phyloP scores from a whole-genome alignment of 306 rosid genomes.

The Senna siamea region DNA sequence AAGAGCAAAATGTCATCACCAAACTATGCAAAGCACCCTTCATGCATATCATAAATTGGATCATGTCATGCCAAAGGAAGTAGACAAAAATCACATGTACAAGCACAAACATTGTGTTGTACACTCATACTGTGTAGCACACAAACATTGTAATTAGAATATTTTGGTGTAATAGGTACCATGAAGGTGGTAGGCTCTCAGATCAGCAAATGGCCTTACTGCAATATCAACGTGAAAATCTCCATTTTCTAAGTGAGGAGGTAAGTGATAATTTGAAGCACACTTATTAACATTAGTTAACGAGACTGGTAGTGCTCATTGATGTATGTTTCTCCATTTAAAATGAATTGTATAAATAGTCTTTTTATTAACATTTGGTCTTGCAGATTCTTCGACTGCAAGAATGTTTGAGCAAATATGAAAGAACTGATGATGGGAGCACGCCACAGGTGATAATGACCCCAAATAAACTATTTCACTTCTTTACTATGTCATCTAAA shows the following conservation, averaged over 20 bases:
- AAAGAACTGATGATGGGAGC: slow-evolving; percentile 82
- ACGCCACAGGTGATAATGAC: slow-evolving; percentile 79
- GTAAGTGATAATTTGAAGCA: slow-evolving; percentile 49
- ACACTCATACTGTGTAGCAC: not conserved
- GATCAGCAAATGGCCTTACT: slow-evolving; percentile 99
- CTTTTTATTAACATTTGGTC: slow-evolving; percentile 30
- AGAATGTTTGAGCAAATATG: slow-evolving; percentile 89
- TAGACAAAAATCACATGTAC: slow-evolving; percentile 21
- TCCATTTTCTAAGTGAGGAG: slow-evolving; percentile 98
- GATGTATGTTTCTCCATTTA: not conserved
- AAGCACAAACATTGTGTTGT: slow-evolving; percentile 26
- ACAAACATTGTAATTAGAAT: slow-evolving; percentile 33
- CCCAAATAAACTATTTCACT: slow-evolving; percentile 21
- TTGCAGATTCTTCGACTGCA: slow-evolving; percentile 90
- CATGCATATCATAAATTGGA: slow-evolving; percentile 19
- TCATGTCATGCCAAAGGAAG: slow-evolving; percentile 8
- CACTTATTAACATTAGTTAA: slow-evolving; percentile 28
- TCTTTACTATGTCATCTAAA: slow-evolving; percentile 7
- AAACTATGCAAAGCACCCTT: slow-evolving; percentile 23
- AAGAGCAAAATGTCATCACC: not conserved
- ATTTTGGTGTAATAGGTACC: slow-evolving; percentile 66
- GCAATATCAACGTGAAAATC: slow-evolving; percentile 98
- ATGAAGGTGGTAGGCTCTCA: slow-evolving; percentile 87
- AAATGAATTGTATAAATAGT: slow-evolving; percentile 28
- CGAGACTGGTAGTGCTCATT: slow-evolving; percentile 11